A percentile compares a stretch with the other conserved stretches of the same genome.
These are phyloP conservation scores for Xylaria sp. DNA, from an alignment of 2,329 filamentous ascomycete genomes.

Conservation along the genomic window DNA sequence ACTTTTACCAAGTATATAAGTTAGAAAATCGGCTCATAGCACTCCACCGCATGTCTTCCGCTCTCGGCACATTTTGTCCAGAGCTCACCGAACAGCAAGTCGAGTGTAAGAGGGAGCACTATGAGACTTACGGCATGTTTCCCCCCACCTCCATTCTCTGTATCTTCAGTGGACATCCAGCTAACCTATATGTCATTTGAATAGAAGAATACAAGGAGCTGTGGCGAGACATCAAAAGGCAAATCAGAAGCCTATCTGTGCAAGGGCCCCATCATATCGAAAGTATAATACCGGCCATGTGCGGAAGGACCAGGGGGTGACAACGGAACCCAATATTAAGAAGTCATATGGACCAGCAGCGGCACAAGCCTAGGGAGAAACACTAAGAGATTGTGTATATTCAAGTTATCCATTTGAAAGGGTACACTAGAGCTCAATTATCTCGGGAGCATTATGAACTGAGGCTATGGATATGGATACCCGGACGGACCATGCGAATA, in stretches of 20 bases:
- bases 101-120: background rate
- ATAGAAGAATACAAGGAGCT: background rate
- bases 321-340: background rate
- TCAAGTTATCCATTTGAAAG: no score
- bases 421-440: no score
- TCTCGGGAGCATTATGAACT: no score
- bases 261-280: background rate
- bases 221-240: background rate
- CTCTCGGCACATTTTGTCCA: background rate
- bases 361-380: background rate
- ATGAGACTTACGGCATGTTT: background rate
- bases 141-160: background rate
- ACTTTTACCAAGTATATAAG: background rate
- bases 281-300: background rate
- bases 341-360: background rate
- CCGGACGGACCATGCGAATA: no score
- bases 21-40: background rate
- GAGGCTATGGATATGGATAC: no score
- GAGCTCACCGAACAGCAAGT: background rate
- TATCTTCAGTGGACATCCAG: background rate
- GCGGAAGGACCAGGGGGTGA: background rate
- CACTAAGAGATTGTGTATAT: no score
- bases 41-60: background rate
- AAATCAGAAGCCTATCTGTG: background rate
- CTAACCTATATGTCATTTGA: background rate